Percentiles rank a stretch among this genome's conserved stretches.
Conservation (phyloP, 2,329 filamentous ascomycete species). For the Neofusicoccum sp. region DNA sequence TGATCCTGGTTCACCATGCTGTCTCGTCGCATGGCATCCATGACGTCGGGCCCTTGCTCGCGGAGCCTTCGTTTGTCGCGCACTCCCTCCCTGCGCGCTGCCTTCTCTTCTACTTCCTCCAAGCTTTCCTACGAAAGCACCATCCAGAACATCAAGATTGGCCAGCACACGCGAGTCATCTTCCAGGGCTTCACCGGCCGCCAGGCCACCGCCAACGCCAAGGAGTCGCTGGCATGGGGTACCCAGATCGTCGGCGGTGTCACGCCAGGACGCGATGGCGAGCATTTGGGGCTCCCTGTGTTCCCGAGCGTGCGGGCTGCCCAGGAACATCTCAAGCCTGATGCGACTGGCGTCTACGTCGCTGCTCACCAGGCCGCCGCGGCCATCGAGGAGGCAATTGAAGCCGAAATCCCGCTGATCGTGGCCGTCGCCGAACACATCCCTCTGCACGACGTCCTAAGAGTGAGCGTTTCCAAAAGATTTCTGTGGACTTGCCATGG, state of each 20-base stretch:
- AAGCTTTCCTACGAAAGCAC: constrained; percentile 58
- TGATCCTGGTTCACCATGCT: not conserved
- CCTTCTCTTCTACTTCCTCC: constrained; percentile 31
- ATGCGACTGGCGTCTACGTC: constrained; percentile 78
- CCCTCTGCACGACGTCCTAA: constrained; percentile 73
- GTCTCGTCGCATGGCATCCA: constrained; percentile 11
- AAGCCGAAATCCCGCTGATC: constrained; percentile 73
- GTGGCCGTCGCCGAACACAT: constrained; percentile 80
- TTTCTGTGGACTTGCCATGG: not conserved
- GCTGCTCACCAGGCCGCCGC: constrained; percentile 69
- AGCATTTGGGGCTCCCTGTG: constrained; percentile 71
- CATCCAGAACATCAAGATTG: constrained; percentile 65
- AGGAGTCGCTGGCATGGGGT: constrained; percentile 73
- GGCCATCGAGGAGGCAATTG: constrained; percentile 77
- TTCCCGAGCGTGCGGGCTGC: constrained; percentile 67
- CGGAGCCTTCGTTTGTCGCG: not conserved
- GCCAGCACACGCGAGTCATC: constrained; percentile 63
- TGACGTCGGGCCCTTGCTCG: not conserved
- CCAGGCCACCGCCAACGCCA: constrained; percentile 71
- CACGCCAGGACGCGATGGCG: constrained; percentile 62
- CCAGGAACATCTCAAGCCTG: constrained; percentile 67
- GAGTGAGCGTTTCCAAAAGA: constrained; percentile 47
- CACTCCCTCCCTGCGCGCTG: not conserved
- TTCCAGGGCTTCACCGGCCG: constrained; percentile 71
- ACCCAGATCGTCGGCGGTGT: constrained; percentile 79